Evolutionary conservation across 148 eudicot genomes (phyloP), one percentile per base, ranked within the genome.

Genomic region (Selenicereus undatus): DNA sequence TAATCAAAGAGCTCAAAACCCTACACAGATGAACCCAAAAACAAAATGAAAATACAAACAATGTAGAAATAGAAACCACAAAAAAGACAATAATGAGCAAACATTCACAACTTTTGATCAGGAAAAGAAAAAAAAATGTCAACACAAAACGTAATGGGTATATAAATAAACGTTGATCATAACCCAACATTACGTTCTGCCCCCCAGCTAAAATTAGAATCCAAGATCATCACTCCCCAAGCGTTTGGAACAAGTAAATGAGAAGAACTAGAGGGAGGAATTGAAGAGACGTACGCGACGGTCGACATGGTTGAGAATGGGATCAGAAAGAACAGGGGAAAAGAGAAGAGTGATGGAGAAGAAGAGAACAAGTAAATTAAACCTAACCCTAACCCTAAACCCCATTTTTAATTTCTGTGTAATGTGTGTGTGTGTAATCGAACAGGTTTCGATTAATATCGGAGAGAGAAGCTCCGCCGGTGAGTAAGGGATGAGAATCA

Each of bases 221-320:
- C 81, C 85, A 69, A 82, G 76, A 82, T 82, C 73, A 72, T 13
- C 11, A 45, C 22, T 13, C 36, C 11, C 17, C 9, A 10, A 18
- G 16, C 13, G 51, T 5, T 66, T 3, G 8, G 16, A 75, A 35
- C 12, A 45, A 72, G 20, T 4, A 26, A 76, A 68, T 32, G 42
- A 0, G 50, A 22, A 73, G 51, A 29, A 13, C 26, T 66, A 72
- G 24, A 35, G 54, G 60, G 76, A 39, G 43, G 8, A 39, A 39
- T 39, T 39, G 43, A 39, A 58, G 76, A 83, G 43, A 87, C 89
- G 50, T 84, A 95, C 99, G 84, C 89, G 88, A 74, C 99, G 98
- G 83, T 95, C 98, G 77, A 93, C 88, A 81, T 86, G 93, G 84
- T 92, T 86, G 78, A 95, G 81, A 80, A 92, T 84, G n/a, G 93